Percentiles rank a stretch among this genome's conserved stretches.
phyloP scores from a whole-genome alignment of 2,329 filamentous ascomycete genomes.

The Colletotrichum ledebouriae region DNA sequence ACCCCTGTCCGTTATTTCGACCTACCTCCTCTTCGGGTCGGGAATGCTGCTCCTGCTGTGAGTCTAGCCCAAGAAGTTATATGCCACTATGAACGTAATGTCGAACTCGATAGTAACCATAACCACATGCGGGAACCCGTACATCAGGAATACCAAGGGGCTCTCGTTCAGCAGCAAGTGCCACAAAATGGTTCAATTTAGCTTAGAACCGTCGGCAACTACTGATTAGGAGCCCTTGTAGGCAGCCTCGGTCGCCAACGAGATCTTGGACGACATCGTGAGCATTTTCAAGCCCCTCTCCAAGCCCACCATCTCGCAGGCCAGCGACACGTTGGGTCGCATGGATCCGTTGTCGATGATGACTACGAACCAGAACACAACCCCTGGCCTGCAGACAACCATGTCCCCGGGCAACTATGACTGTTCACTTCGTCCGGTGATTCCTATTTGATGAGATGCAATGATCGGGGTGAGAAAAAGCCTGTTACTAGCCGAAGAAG shows the following conservation, averaged over 20 bases:
- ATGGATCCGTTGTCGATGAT: not conserved
- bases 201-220: not conserved
- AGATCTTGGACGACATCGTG: not conserved
- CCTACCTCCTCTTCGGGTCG: not conserved
- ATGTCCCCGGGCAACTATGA: not conserved
- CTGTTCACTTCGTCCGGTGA: not conserved
- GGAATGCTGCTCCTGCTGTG: not conserved
- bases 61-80: not conserved
- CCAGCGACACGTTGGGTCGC: not conserved
- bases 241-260: not conserved
- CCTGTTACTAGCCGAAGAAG: not conserved
- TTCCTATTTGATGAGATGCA: not conserved
- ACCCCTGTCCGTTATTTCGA: not conserved
- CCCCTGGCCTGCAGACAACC: not conserved
- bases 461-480: not conserved
- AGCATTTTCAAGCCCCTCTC: not conserved
- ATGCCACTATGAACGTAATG: not conserved
- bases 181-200: not conserved
- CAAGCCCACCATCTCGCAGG: not conserved
- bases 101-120: not conserved
- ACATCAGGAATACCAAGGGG: not conserved
- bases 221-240: not conserved
- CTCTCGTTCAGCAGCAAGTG: not conserved
- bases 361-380: not conserved
- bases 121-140: not conserved